Conservation (phyloP, 2,329 filamentous ascomycete genomes). For the Cladosporium sp. region DNA sequence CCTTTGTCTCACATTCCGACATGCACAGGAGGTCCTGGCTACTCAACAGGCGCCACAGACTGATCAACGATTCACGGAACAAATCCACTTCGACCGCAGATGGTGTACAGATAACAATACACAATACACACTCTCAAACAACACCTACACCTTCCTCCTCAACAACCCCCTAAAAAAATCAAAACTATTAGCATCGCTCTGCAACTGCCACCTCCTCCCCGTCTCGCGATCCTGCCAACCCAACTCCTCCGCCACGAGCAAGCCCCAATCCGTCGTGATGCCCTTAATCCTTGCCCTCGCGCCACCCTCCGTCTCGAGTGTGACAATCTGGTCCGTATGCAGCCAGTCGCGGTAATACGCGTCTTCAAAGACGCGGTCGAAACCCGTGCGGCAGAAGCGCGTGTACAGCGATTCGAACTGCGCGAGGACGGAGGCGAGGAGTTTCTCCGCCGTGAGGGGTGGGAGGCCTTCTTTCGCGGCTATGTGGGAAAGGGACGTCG, state of each 20-base stretch:
- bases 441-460: conserved; percentile 68
- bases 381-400: conserved; percentile 71
- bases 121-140: too few species aligned
- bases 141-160: conserved; percentile 66
- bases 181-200: conserved; percentile 98
- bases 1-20: too few species aligned
- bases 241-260: conserved; percentile 80
- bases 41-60: too few species aligned
- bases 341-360: conserved; percentile 83
- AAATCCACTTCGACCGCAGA: too few species aligned
- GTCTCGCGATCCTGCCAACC: conserved; percentile 68
- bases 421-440: conserved; percentile 76
- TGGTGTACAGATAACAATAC: too few species aligned
- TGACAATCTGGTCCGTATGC: conserved; percentile 65
- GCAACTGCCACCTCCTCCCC: conserved; percentile 75
- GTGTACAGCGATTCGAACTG: conserved; percentile 73
- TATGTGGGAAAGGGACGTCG: conserved; percentile 77
- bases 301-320: conserved; percentile 75
- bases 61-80: too few species aligned
- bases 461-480: conserved; percentile 42
- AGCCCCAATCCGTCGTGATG: conserved; percentile 87
- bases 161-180: conserved; percentile 92
- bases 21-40: too few species aligned
- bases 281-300: conserved; percentile 73
- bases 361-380: conserved; percentile 66